These are phyloP conservation scores for Marchantia polymorpha DNA, from an alignment of 225 moss, liverwort and hornwort genomes.

Conservation along the genomic window DNA sequence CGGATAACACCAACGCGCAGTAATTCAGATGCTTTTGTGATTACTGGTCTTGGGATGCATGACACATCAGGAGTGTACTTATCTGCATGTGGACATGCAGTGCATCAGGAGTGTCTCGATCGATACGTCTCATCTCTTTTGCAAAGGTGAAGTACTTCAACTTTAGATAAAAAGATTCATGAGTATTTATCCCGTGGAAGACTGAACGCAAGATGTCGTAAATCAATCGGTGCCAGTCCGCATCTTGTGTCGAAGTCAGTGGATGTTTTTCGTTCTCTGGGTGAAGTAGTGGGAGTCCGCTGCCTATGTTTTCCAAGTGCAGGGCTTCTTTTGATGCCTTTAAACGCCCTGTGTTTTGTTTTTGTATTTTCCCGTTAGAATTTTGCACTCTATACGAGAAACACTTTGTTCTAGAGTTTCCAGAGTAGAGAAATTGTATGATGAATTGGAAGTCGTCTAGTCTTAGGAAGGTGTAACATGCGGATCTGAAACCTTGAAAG, in stretches of 20 bases:
- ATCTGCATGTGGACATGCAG: constrained; percentile 94
- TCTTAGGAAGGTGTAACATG: no score
- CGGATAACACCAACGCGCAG: constrained; percentile 51
- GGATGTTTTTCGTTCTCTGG: no score
- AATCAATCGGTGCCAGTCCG: no score
- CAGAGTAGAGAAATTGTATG: no score
- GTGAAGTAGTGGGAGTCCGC: neutral
- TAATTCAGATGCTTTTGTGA: constrained; percentile 53
- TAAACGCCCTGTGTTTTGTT: neutral
- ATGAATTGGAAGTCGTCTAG: no score
- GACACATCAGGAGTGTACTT: constrained; percentile 73
- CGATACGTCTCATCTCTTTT: constrained; percentile 81
- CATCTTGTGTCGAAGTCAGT: no score
- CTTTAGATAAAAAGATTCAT: neutral
- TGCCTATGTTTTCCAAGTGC: neutral
- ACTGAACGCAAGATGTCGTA: no score
- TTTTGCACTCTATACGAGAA: no score
- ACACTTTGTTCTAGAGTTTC: no score
- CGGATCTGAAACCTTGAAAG: no score
- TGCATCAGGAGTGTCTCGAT: constrained; percentile 91
- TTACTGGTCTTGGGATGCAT: constrained; percentile 57
- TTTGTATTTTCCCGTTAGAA: no score
- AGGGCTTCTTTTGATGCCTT: neutral
- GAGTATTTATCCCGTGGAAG: no score
- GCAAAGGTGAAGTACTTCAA: constrained; percentile 54